phyloP scores from a whole-genome alignment of 2,329 filamentous ascomycete species.

The Penicillium sp. region DNA sequence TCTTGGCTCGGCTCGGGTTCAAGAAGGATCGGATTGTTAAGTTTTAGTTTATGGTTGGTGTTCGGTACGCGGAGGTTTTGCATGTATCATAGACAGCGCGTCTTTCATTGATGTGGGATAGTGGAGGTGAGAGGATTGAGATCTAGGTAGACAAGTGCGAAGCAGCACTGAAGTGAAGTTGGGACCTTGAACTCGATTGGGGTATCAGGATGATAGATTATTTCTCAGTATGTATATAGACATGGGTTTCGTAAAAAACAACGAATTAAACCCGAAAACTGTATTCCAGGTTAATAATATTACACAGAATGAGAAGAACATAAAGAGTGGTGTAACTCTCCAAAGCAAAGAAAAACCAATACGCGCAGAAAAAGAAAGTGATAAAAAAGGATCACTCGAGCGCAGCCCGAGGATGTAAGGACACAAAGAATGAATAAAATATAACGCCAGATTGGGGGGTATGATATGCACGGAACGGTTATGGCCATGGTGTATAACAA shows the following conservation, averaged over 20 bases:
- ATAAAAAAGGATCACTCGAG: background rate
- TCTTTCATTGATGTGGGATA: too few relatives aligned
- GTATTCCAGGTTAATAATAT: background rate
- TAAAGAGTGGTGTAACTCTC: background rate
- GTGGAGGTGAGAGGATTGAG: too few relatives aligned
- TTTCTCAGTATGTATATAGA: background rate
- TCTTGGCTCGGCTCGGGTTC: constrained; percentile 60
- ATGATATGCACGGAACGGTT: constrained; percentile 27
- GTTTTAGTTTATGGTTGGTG: constrained; percentile 44
- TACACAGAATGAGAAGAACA: constrained; percentile 5
- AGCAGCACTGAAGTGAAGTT: background rate
- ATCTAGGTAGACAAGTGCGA: too few relatives aligned
- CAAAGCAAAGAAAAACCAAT: background rate
- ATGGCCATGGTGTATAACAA: constrained; percentile 19
- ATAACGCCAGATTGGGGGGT: constrained; percentile 22
- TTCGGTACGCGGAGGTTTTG: background rate
- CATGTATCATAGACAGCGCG: background rate
- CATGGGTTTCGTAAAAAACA: background rate
- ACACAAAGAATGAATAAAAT: constrained; percentile 1
- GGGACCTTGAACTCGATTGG: too few relatives aligned
- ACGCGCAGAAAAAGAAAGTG: too few relatives aligned
- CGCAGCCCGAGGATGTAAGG: background rate
- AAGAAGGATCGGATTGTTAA: constrained; percentile 57
- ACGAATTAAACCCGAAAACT: background rate
- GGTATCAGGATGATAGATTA: background rate